Percentiles rank a stretch among this genome's conserved stretches.
phyloP scores from a whole-genome alignment of 1,139 yeast genomes.

The Sugiyamaella novakii region DNA sequence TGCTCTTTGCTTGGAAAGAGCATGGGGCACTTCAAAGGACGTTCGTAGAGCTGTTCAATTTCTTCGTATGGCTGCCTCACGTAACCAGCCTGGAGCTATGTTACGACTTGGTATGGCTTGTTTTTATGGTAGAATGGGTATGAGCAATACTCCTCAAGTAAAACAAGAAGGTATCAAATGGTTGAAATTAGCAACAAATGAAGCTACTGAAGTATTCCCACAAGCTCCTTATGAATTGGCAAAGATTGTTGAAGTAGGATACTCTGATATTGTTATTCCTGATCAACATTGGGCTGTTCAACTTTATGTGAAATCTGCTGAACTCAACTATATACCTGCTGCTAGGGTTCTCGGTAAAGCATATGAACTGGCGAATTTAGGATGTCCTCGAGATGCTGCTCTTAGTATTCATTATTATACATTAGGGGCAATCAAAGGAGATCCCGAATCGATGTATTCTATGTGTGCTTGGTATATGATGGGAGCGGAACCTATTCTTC shows the following conservation, averaged over 20 bases:
- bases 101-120: constrained; percentile 85
- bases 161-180: constrained; percentile 90
- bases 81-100: constrained; percentile 95
- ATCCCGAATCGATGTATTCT: constrained; percentile 86
- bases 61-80: constrained; percentile 82
- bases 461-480: constrained; percentile 96
- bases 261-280: constrained; percentile 79
- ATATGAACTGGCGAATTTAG: constrained; percentile 77
- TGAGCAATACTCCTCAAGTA: constrained; percentile 64
- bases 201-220: constrained; percentile 80
- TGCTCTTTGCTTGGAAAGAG: constrained; percentile 89
- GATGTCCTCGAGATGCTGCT: constrained; percentile 79
- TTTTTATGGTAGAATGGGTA: constrained; percentile 82
- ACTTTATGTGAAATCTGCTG: constrained; percentile 85
- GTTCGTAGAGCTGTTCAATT: constrained; percentile 83
- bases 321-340: constrained; percentile 80
- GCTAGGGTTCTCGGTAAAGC: constrained; percentile 78
- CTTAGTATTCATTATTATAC: constrained; percentile 91
- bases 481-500: constrained; percentile 82
- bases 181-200: constrained; percentile 83
- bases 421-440: constrained; percentile 86
- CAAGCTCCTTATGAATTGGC: constrained; percentile 95
- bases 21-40: constrained; percentile 89
- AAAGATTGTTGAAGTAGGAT: constrained; percentile 80
- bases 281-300: constrained; percentile 86